Percentiles rank a stretch among this genome's conserved stretches.
These are phyloP conservation scores for Mucor circinelloides DNA, from an alignment of 371 early-diverging fungal species.

Conservation along the genomic window DNA sequence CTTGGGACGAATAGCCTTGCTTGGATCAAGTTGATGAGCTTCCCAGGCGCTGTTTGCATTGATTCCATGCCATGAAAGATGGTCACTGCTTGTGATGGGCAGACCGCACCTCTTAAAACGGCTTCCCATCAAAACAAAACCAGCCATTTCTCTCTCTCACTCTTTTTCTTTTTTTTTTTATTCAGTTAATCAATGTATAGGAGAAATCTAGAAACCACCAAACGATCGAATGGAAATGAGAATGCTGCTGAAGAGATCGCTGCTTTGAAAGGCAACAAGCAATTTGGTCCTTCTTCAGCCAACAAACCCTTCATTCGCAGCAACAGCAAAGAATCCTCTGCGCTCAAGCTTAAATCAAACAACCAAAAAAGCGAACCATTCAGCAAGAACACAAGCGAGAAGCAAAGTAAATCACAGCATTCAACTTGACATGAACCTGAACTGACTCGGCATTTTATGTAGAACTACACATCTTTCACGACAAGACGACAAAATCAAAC, in stretches of 20 bases:
- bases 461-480: conserved; percentile 1
- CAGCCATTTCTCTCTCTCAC: too few species aligned
- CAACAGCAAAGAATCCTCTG: neutral
- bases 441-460: neutral
- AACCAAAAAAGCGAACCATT: neutral
- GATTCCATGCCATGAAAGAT: neutral
- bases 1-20: too few species aligned
- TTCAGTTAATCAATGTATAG: neutral
- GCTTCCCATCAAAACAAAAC: neutral
- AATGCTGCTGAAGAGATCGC: conserved; percentile 4
- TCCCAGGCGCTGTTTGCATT: neutral
- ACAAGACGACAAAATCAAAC: neutral
- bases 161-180: neutral
- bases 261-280: neutral
- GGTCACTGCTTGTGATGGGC: neutral
- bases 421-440: neutral
- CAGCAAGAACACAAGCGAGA: neutral
- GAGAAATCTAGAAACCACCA: neutral
- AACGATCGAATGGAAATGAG: conserved; percentile 6
- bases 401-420: neutral
- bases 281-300: neutral
- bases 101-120: neutral
- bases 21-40: neutral
- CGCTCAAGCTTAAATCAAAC: neutral
- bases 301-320: neutral